These are phyloP conservation scores for Xylaria sp. DNA, from an alignment of 2,329 filamentous ascomycete genomes.

Conservation along the genomic window DNA sequence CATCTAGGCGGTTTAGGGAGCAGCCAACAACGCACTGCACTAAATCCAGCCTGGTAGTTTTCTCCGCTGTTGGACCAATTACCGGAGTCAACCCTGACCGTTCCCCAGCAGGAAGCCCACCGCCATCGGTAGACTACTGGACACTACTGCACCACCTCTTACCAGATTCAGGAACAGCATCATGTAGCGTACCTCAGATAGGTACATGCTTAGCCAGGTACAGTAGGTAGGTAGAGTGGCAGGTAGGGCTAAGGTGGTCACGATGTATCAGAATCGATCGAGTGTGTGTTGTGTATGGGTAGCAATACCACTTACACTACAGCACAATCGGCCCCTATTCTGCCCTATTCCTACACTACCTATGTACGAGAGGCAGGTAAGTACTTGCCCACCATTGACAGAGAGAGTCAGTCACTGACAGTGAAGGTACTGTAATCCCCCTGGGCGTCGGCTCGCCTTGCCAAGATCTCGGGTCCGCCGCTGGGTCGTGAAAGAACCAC, in stretches of 20 bases:
- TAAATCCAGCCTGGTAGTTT: neutral
- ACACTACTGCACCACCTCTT: neutral
- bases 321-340: constrained; percentile 21
- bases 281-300: too few species aligned
- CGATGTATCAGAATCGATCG: too few species aligned
- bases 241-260: too few species aligned
- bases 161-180: neutral
- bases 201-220: neutral
- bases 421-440: too few species aligned
- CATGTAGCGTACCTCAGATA: neutral
- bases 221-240: too few species aligned
- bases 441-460: constrained; percentile 21
- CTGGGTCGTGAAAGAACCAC: constrained; percentile 24
- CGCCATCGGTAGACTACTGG: neutral
- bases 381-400: too few species aligned
- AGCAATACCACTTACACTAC: neutral
- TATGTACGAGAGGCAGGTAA: too few species aligned
- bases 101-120: constrained; percentile 1
- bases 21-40: neutral
- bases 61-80: constrained; percentile 6
- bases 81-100: neutral
- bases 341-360: too few species aligned
- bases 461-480: constrained; percentile 33
- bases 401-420: too few species aligned
- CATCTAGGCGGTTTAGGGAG: neutral